These are phyloP conservation scores for Chrysochromulina parva DNA, from an alignment of 78 protist genomes.

Conservation along the genomic window DNA sequence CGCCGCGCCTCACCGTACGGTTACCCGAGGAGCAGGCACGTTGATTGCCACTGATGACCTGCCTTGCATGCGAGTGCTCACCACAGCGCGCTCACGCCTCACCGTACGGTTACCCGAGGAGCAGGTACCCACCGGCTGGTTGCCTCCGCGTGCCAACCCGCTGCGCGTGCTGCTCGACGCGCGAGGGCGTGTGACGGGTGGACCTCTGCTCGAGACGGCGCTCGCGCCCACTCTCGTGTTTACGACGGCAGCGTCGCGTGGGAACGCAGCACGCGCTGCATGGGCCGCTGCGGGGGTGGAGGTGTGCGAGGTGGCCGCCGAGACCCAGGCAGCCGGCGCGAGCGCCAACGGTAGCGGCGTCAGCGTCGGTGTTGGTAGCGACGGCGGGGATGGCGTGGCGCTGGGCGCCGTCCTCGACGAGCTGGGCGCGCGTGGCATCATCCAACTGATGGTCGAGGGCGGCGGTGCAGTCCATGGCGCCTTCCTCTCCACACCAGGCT, in stretches of 20 bases:
- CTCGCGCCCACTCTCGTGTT: constrained; percentile 10
- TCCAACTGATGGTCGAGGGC: constrained; percentile 41
- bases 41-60: no score
- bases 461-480: background rate
- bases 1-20: constrained; percentile 30
- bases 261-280: background rate
- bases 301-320: background rate
- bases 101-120: background rate
- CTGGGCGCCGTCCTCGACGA: background rate
- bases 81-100: no score
- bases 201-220: background rate
- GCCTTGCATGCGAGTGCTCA: no score
- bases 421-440: background rate
- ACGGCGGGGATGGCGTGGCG: background rate
- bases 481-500: background rate
- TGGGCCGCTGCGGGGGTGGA: background rate
- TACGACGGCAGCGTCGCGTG: background rate
- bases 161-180: constrained; percentile 55
- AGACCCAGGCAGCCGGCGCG: background rate
- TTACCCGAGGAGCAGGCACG: background rate
- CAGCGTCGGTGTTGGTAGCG: background rate
- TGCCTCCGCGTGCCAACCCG: background rate
- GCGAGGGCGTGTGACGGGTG: constrained; percentile 11
- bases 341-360: background rate
- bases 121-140: background rate